phyloP scores from a whole-genome alignment of 345 rosid species.

The Eucalyptus coolabah region DNA sequence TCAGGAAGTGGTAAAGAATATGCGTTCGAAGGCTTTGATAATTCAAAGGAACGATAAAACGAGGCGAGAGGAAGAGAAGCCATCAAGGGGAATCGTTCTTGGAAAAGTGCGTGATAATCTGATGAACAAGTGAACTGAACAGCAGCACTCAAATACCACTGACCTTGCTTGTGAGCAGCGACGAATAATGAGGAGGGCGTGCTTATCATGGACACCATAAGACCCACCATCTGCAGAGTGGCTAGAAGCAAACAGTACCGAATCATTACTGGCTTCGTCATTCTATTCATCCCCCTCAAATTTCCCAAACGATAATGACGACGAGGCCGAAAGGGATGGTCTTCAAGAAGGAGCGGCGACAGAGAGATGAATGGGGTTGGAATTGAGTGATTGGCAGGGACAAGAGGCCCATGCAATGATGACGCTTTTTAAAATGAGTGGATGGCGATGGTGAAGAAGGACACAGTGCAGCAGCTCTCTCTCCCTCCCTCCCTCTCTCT shows the following conservation, averaged over 20 bases:
- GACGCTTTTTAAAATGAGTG: not conserved
- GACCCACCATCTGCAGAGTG: not conserved
- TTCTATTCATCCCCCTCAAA: not conserved
- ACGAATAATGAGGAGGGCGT: not conserved
- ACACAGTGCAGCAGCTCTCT: not conserved
- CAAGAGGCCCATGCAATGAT: not conserved
- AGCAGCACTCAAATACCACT: not conserved
- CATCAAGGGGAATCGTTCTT: not conserved
- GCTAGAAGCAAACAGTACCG: not conserved
- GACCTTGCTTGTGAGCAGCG: not conserved
- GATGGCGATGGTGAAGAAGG: not conserved
- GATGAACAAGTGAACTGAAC: not conserved
- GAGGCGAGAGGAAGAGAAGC: not conserved
- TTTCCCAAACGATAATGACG: not conserved
- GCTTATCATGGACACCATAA: not conserved
- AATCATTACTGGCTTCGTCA: not conserved
- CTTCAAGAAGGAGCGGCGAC: not conserved
- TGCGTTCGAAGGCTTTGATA: not conserved
- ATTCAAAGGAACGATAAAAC: not conserved
- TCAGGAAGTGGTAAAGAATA: not conserved
- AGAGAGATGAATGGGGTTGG: not conserved
- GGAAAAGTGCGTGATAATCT: not conserved
- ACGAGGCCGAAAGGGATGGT: not conserved
- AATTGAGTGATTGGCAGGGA: not conserved
- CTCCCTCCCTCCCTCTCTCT: not conserved